Base-by-base conservation (phyloP, 129 eudicot species). In the Daucus carota region DNA sequence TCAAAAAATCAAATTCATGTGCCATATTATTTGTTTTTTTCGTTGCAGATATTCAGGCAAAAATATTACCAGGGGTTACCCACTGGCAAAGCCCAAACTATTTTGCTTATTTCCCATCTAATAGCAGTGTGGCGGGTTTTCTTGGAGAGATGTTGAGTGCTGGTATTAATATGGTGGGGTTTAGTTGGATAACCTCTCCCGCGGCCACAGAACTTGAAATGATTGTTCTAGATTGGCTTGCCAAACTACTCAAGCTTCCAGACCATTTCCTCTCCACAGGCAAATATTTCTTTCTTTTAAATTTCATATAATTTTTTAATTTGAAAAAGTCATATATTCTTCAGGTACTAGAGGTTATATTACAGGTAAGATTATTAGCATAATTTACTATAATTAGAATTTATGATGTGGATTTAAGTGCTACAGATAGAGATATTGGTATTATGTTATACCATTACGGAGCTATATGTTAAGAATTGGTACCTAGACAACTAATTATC, bases 141-240 rank as follows among this genome's bases (percentile, higher is more conserved):
- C 83, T 94, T 9, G 99, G 99, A 60, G 99, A 94, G 86, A 94
- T 94, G 97, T 89, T 94, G 18, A 91, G 99, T 87, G 99, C 92
- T 22, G 99, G 89, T 62, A 85, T 94, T 75, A 94, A 89, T 88
- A 94, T 94, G 91, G 99, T 94, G 40, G 99, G 99, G 14, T 94
- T 94, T 82, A 94, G 96, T 82, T 94, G 99, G 99, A 85, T 91
- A 82, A 94, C 93, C 60, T 94, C 97, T 82, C 99, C 97, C 26
- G 99, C 99, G 67, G 97, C 99, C 31, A 94, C 97, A 6, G 97
- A 94, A 81, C 99, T 94, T 26, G 97, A 94, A 84, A 86, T 91
- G 92, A 87, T 89, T 65, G 97, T 94, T 77, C 80, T 94, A 52
- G 97, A 94, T 84, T 94, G 99, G 99, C 99, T 94, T 66, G 97